These are phyloP conservation scores for Eucalyptus albens DNA, from an alignment of 345 rosid species.

Conservation along the genomic window DNA sequence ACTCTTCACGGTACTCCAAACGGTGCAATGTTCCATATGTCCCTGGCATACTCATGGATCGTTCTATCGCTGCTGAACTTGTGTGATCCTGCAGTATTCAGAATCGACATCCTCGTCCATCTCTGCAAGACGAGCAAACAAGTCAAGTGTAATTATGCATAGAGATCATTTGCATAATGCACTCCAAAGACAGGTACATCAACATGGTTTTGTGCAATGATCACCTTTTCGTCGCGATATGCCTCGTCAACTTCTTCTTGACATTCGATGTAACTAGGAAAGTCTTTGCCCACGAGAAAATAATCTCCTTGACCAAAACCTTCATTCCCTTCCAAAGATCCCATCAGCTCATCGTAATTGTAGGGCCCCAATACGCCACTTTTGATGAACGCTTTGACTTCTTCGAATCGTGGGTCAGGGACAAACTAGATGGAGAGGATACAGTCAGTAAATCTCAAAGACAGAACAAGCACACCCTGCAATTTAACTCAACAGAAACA, in stretches of 20 bases:
- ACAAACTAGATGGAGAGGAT: conserved; percentile 10
- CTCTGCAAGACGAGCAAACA: conserved; percentile 6
- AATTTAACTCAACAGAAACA: neutral
- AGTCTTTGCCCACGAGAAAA: conserved; percentile 52
- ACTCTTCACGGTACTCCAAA: conserved; percentile 15
- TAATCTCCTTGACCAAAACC: conserved; percentile 38
- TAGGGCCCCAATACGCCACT: conserved; percentile 31
- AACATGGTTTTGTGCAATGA: neutral
- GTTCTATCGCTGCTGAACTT: conserved; percentile 58
- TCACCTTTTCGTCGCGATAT: conserved; percentile 35
- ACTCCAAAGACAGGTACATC: neutral
- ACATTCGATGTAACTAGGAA: conserved; percentile 44
- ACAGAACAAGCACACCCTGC: neutral
- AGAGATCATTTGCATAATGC: neutral
- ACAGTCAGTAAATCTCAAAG: neutral
- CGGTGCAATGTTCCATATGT: conserved; percentile 38
- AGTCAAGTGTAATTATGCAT: neutral
- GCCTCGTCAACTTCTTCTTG: conserved; percentile 46
- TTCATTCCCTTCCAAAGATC: conserved; percentile 42
- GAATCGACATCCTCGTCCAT: conserved; percentile 51
- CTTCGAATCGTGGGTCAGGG: conserved; percentile 32
- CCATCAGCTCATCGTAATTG: conserved; percentile 32
- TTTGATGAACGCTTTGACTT: conserved; percentile 25
- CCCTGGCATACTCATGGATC: conserved; percentile 48
- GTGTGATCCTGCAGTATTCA: conserved; percentile 51